Evolutionary conservation across 2,329 filamentous ascomycete genomes (phyloP), one percentile per base, ranked within the genome.

Genomic region (Aureobasidium mangrovei): DNA sequence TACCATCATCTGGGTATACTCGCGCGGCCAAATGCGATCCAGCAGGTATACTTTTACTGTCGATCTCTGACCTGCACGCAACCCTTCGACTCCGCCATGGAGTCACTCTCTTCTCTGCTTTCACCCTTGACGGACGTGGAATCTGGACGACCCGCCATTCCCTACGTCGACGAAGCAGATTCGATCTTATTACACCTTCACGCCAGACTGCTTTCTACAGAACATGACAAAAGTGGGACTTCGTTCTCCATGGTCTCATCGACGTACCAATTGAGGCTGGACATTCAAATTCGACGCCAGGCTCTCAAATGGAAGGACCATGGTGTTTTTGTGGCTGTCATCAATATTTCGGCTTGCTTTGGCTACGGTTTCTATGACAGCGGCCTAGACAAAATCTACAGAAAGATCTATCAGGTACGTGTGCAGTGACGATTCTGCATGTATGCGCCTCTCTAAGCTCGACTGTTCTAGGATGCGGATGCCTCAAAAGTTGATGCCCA

Each of bases 1-100:
- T 93, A 95, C 56, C 90, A 97, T 60, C 90, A 96, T 63, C 73
- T 96, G 0, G 91, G 90, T 0, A 91, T 91, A 28, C 67, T 91
- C 0, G 84, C 87, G 0, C 72, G 85, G 0, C 85, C 85, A 0
- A 83, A 87, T 56, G 78, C 79, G 0, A 68, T 89, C 0, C 81
- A 85, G 54, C 86, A 91, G 64, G 68, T 91, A 0, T 89, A 81
- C 61, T 87, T 81, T 57, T 91, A 90, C 59, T 71, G 77, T 0
- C 88, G 88, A 57, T 82, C 83, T 0, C 73, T 91, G 0, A 86
- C 82, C 29, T 86, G 86, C 0, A 73, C 80, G 0, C 75, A 82
- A 2, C 82, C 83, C 0, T 91, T 91, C 56, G 65, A 69, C 0
- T 83, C 81, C n/a, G 82, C 85, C 0, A 76, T 78, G 4, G 85